Evolutionary conservation across 495 filamentous ascomycete species (phyloP).

Genomic region (Saxophila tyrrhenica): DNA sequence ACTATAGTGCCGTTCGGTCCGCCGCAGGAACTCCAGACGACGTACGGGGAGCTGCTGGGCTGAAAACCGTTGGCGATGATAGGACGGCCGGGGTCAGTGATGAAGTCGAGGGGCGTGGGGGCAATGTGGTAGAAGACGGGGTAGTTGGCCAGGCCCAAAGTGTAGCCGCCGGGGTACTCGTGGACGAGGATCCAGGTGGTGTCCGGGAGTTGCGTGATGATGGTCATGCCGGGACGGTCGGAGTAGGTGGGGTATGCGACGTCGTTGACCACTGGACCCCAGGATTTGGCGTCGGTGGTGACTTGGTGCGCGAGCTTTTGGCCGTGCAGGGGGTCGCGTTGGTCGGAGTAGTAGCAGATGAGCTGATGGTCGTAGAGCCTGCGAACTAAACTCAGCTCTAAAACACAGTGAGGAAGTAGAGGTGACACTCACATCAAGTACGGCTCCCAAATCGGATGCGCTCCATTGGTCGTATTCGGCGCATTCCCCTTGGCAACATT

Average conservation of each 20-base stretch:
- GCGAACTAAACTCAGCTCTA: background rate
- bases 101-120: constrained; percentile 43
- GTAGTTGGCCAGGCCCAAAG: constrained; percentile 35
- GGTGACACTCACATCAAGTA: constrained; percentile 31
- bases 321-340: constrained; percentile 40
- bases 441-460: constrained; percentile 62
- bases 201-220: constrained; percentile 46
- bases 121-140: constrained; percentile 44
- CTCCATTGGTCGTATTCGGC: constrained; percentile 48
- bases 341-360: constrained; percentile 59
- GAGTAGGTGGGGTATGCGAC: constrained; percentile 47
- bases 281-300: constrained; percentile 44
- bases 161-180: constrained; percentile 47
- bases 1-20: constrained; percentile 32
- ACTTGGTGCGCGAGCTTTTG: constrained; percentile 57
- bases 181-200: constrained; percentile 51
- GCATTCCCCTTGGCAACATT: constrained; percentile 53
- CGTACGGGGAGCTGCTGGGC: constrained; percentile 36
- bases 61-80: constrained; percentile 39
- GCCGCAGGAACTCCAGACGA: constrained; percentile 28
- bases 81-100: constrained; percentile 30
- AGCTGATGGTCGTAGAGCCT: constrained; percentile 32
- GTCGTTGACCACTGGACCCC: constrained; percentile 50
- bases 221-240: constrained; percentile 59
- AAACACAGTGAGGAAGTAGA: background rate